phyloP scores from a whole-genome alignment of 2,329 filamentous ascomycete genomes.

The Arthrobotrys iridis region DNA sequence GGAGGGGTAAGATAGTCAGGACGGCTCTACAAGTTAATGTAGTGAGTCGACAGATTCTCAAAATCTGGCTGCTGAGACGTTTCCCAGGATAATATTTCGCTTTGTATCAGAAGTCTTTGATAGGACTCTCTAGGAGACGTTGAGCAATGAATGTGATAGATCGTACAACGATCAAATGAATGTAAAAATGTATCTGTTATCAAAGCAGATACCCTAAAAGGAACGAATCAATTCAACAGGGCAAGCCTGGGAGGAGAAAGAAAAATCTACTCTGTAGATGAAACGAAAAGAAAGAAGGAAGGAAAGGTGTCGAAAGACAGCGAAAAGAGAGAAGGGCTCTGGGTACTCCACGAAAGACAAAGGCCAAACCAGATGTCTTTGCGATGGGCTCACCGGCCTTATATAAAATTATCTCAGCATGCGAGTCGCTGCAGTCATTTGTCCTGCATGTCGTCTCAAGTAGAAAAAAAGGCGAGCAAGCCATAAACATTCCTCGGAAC shows the following conservation, averaged over 20 bases:
- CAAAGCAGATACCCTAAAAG: constrained; percentile 20
- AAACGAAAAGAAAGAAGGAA: constrained; percentile 14
- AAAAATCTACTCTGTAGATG: constrained; percentile 45
- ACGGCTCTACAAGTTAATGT: neutral
- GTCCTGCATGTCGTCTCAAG: constrained; percentile 19
- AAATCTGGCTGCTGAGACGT: constrained; percentile 3
- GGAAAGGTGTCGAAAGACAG: constrained; percentile 11
- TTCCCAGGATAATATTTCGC: neutral
- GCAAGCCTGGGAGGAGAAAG: constrained; percentile 18
- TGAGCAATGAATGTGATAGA: constrained; percentile 24
- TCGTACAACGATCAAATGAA: constrained; percentile 42
- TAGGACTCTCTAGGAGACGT: constrained; percentile 20
- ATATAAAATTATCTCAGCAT: constrained; percentile 26
- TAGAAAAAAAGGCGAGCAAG: constrained; percentile 44
- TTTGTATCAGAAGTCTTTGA: neutral
- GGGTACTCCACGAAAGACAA: constrained; percentile 15
- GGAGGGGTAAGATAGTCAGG: neutral
- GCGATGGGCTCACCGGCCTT: constrained; percentile 20
- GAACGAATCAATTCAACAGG: constrained; percentile 13
- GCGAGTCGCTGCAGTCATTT: neutral
- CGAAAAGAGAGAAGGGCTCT: constrained; percentile 32
- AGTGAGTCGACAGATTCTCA: neutral
- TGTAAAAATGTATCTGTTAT: constrained; percentile 13
- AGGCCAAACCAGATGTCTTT: constrained; percentile 26
- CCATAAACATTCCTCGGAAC: constrained; percentile 31